Evolutionary conservation across 768 basidiomycete genomes (phyloP).

Genomic region (Aureoboletus auriporus): DNA sequence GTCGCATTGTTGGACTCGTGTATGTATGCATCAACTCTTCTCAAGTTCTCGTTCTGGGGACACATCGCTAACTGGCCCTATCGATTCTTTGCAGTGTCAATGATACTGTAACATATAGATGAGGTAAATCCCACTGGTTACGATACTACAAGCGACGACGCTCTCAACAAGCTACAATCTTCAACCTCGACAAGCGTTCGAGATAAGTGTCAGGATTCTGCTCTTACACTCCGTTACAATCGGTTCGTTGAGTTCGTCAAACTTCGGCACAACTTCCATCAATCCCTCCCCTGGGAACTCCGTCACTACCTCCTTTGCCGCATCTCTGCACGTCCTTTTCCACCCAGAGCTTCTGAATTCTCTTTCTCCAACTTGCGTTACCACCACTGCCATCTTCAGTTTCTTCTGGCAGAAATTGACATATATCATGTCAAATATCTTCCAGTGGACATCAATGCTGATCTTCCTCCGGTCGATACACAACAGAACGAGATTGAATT

Average conservation of each 20-base stretch:
- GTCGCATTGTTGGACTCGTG: background rate
- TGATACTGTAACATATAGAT: constrained; percentile 1
- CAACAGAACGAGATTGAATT: constrained; percentile 17
- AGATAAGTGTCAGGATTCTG: constrained; percentile 21
- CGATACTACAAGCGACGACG: background rate
- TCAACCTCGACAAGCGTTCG: constrained; percentile 3
- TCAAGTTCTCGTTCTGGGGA: too few relatives aligned
- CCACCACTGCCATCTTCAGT: constrained; percentile 15
- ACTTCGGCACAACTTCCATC: constrained; percentile 20
- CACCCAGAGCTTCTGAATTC: constrained; percentile 9
- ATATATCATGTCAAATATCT: constrained; percentile 16
- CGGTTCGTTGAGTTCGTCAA: constrained; percentile 9
- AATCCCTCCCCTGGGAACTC: constrained; percentile 9
- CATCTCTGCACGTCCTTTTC: constrained; percentile 12
- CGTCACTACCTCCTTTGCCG: constrained; percentile 6
- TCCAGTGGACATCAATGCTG: constrained; percentile 13
- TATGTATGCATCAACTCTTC: constrained; percentile 4
- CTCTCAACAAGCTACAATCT: background rate
- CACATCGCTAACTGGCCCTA: background rate
- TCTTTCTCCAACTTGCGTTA: constrained; percentile 8
- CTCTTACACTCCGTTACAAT: constrained; percentile 15
- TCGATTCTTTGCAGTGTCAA: constrained; percentile 1
- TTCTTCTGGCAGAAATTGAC: constrained; percentile 11
- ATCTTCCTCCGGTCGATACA: constrained; percentile 21
- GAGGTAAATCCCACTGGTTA: background rate